Percentiles rank a stretch among this genome's conserved stretches.
These are phyloP conservation scores for Acacia concinna DNA, from an alignment of 331 rosid species.

Conservation along the genomic window DNA sequence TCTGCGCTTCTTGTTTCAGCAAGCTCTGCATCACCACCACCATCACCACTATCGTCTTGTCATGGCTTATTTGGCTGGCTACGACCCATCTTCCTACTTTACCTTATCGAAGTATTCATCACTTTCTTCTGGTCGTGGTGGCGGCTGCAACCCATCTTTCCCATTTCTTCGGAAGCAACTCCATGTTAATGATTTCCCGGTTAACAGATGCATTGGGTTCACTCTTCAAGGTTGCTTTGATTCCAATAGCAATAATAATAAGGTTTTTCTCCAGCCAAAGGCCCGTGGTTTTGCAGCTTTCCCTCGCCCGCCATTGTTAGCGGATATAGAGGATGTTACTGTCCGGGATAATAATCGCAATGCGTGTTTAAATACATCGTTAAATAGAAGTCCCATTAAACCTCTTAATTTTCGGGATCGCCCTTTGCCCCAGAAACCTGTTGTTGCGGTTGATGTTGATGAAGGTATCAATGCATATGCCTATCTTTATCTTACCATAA, in stretches of 20 bases:
- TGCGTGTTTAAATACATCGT: constrained; percentile 23
- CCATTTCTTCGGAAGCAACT: constrained; percentile 32
- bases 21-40: constrained; percentile 26
- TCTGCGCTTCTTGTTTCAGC: constrained; percentile 34
- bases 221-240: constrained; percentile 42
- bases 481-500: not conserved
- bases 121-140: constrained; percentile 10
- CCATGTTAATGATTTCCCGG: constrained; percentile 34
- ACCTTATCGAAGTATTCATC: constrained; percentile 25
- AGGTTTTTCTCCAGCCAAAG: constrained; percentile 34
- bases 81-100: constrained; percentile 41
- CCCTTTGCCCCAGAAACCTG: constrained; percentile 48
- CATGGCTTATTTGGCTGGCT: constrained; percentile 45
- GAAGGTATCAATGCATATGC: constrained; percentile 59
- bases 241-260: constrained; percentile 22
- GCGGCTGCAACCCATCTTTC: constrained; percentile 15
- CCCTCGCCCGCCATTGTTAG: constrained; percentile 31
- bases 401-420: constrained; percentile 41
- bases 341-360: constrained; percentile 21
- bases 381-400: constrained; percentile 38
- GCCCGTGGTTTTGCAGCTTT: constrained; percentile 29
- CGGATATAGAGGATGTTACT: constrained; percentile 39
- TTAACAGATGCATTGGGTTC: constrained; percentile 26
- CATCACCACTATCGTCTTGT: not conserved
- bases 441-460: constrained; percentile 89